Evolutionary conservation across 1,284 basidiomycete genomes (phyloP), one percentile per base, ranked within the genome.

Genomic region (Taiwanofungus camphoratus): DNA sequence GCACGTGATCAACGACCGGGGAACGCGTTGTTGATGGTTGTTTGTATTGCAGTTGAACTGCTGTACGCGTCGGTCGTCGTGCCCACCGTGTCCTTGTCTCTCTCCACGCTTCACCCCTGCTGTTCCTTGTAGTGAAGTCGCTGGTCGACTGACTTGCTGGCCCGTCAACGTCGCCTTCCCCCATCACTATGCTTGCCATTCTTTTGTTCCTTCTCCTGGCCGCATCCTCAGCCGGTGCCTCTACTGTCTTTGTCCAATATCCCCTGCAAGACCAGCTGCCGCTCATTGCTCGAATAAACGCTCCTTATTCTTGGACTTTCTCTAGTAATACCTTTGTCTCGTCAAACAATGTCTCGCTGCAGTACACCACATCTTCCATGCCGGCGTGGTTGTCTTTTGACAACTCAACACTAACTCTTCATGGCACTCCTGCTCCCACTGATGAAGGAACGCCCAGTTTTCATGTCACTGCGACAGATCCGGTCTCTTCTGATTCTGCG

Each of bases 361-460:
- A 45, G 23, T 80, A 77, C 54, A 65, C 73, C 3, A 69, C 71
- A 1, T 70, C 68, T 12, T 49, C 62, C 27, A 65, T 87, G 22
- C 83, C 86, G 4, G 41, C 55, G 12, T 90, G 87, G 86, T 70
- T 86, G 41, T 60, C 66, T 11, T 87, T 89, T 56, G 73, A 89
- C 58, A 56, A 72, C 23, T 49, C 54, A 11, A 68, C 71, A 0
- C 61, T 56, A 21, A 74, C 72, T 0, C 70, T 91, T 45, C 58
- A 63, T 42, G 87, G 87, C 11, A 77, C 69, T 3, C 85, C 87
- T 15, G 51, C 68, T 4, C 43, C 62, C 5, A 46, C 61, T 16
- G 84, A 88, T 54, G 72, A 76, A 56, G 84, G 81, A 24, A 67
- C 68, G 41, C 70, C 71, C 2, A 59, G 62, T 33, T 68, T 90